Conservation (phyloP, 805 yeast genomes). For the Diddensiella caesifluorescens region DNA sequence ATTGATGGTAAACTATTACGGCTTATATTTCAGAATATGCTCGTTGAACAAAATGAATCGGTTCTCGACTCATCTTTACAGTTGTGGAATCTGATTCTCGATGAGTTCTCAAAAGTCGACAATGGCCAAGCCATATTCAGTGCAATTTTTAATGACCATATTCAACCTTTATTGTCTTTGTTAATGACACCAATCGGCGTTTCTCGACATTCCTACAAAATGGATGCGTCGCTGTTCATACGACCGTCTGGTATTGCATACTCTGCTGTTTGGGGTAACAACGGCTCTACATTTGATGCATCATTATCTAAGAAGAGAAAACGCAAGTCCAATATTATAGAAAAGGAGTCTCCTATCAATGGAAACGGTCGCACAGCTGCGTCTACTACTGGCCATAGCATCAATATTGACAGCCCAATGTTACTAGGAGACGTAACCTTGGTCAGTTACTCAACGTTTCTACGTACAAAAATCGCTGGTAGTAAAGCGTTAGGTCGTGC, state of each 20-base stretch:
- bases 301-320: slow-evolving; percentile 20
- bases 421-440: slow-evolving; percentile 85
- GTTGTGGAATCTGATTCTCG: slow-evolving; percentile 55
- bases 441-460: slow-evolving; percentile 67
- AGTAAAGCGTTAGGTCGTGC: slow-evolving; percentile 68
- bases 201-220: slow-evolving; percentile 77
- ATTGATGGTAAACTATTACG: slow-evolving; percentile 68
- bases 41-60: slow-evolving; percentile 81
- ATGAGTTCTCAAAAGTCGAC: slow-evolving; percentile 26
- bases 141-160: slow-evolving; percentile 49
- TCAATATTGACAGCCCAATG: slow-evolving; percentile 91
- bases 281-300: no score
- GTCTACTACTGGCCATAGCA: slow-evolving; percentile 29
- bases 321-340: slow-evolving; percentile 44
- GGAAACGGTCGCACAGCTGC: neutral
- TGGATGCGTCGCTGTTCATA: slow-evolving; percentile 69
- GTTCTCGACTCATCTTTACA: slow-evolving; percentile 58
- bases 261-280: slow-evolving; percentile 24
- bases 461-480: slow-evolving; percentile 70
- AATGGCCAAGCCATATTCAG: slow-evolving; percentile 41
- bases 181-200: slow-evolving; percentile 93
- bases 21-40: slow-evolving; percentile 75
- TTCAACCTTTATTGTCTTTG: slow-evolving; percentile 56
- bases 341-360: slow-evolving; percentile 1
- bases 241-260: slow-evolving; percentile 67